Conservation (phyloP, 2,329 filamentous ascomycete species). For the Hymenoscyphus linearis region DNA sequence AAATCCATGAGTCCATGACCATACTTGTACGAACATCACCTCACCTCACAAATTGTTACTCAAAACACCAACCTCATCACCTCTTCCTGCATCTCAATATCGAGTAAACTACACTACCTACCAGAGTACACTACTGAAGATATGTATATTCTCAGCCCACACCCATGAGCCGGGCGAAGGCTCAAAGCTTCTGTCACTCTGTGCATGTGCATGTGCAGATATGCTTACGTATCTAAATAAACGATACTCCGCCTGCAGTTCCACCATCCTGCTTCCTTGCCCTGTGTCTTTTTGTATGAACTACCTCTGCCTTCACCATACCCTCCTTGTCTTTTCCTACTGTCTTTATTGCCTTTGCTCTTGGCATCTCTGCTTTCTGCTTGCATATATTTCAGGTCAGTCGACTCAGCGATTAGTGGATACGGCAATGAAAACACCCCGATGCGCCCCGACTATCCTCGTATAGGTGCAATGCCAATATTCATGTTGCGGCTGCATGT, state of each 20-base stretch:
- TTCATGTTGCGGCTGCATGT: not conserved
- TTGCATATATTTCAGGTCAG: not conserved
- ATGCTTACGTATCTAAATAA: conserved; percentile 2
- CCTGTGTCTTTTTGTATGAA: not conserved
- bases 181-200: too few species aligned
- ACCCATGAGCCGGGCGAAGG: not conserved
- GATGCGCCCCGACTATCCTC: not conserved
- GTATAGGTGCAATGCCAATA: not conserved
- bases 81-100: not conserved
- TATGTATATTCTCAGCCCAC: not conserved
- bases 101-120: not conserved
- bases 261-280: not conserved
- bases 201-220: not conserved
- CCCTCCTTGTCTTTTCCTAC: not conserved
- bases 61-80: not conserved
- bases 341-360: not conserved
- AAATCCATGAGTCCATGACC: too few species aligned
- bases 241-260: not conserved
- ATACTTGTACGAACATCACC: not conserved
- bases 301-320: not conserved
- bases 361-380: not conserved
- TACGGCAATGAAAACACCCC: not conserved
- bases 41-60: not conserved
- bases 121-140: not conserved
- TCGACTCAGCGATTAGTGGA: not conserved